Evolutionary conservation across 2,329 filamentous ascomycete genomes (phyloP).

Genomic region (Colletotrichum sidae): DNA sequence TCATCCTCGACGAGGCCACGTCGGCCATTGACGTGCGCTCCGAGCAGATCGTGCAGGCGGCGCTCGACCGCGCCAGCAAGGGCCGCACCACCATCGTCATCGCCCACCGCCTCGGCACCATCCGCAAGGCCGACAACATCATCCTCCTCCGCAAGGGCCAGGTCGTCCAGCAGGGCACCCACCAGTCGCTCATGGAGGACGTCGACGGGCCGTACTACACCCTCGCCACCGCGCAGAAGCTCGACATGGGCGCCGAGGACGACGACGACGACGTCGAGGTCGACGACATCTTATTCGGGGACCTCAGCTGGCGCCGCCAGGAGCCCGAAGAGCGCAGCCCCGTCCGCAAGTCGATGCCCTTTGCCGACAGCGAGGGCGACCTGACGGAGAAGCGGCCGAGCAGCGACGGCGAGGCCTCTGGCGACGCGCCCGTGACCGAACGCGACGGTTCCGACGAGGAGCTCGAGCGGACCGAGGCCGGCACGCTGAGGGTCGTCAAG

Average conservation of each 20-base stretch:
- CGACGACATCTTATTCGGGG: slow-evolving; percentile 37
- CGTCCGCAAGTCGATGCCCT: slow-evolving; percentile 1
- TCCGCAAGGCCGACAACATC: slow-evolving; percentile 68
- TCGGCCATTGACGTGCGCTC: slow-evolving; percentile 69
- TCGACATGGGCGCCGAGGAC: slow-evolving; percentile 34
- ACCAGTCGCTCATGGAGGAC: slow-evolving; percentile 62
- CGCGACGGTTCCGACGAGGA: slow-evolving; percentile 31
- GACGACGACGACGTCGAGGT: slow-evolving; percentile 9
- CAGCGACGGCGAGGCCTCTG: slow-evolving; percentile 21
- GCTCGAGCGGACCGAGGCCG: slow-evolving; percentile 18
- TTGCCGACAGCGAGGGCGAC: slow-evolving; percentile 29
- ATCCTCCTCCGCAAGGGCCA: slow-evolving; percentile 66
- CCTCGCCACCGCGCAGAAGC: slow-evolving; percentile 51
- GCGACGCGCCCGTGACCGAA: slow-evolving; percentile 11
- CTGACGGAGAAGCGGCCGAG: slow-evolving; percentile 30
- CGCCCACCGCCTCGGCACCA: slow-evolving; percentile 64
- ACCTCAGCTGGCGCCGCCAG: slow-evolving; percentile 33
- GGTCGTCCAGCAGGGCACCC: slow-evolving; percentile 67
- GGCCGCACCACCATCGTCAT: slow-evolving; percentile 70
- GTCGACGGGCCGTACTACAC: slow-evolving; percentile 55
- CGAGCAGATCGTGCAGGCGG: slow-evolving; percentile 63
- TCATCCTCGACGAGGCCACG: slow-evolving; percentile 73
- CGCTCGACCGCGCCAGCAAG: slow-evolving; percentile 60
- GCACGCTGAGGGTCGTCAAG: slow-evolving; percentile 11
- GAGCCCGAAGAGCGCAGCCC: slow-evolving; percentile 15